Conservation (phyloP, 768 basidiomycete species). For the Kwoniella mangroviensis region DNA sequence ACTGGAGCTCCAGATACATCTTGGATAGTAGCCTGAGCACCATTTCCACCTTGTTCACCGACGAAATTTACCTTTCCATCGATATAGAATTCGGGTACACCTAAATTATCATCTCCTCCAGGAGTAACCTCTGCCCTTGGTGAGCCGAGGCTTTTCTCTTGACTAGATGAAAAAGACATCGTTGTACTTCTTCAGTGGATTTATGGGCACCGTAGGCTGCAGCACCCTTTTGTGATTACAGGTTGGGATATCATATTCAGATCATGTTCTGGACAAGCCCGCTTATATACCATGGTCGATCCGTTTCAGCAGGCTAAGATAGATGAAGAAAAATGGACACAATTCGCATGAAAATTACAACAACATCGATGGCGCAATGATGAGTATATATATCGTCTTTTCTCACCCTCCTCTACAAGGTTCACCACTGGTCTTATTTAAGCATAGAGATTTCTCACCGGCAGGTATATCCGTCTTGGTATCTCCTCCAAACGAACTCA, state of each 20-base stretch:
- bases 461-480: too few species aligned
- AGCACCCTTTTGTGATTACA: too few species aligned
- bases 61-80: slow-evolving; percentile 19
- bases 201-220: neutral
- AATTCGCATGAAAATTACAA: too few species aligned
- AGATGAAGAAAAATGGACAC: neutral
- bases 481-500: too few species aligned
- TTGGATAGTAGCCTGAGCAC: slow-evolving; percentile 24
- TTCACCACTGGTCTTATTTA: neutral
- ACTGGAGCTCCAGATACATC: slow-evolving; percentile 41
- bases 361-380: neutral
- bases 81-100: slow-evolving; percentile 15
- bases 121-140: neutral
- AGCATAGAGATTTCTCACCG: too few species aligned
- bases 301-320: neutral
- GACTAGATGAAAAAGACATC: neutral
- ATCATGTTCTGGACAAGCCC: too few species aligned
- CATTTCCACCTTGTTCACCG: slow-evolving; percentile 28
- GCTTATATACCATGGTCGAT: too few species aligned
- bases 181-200: neutral
- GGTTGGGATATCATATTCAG: too few species aligned
- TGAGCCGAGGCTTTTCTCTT: neutral
- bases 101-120: neutral
- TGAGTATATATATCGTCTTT: neutral
- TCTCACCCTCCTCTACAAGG: too few species aligned